Base-by-base conservation (phyloP, 1,139 yeast genomes). In the Yamadazyma conglobata region DNA sequence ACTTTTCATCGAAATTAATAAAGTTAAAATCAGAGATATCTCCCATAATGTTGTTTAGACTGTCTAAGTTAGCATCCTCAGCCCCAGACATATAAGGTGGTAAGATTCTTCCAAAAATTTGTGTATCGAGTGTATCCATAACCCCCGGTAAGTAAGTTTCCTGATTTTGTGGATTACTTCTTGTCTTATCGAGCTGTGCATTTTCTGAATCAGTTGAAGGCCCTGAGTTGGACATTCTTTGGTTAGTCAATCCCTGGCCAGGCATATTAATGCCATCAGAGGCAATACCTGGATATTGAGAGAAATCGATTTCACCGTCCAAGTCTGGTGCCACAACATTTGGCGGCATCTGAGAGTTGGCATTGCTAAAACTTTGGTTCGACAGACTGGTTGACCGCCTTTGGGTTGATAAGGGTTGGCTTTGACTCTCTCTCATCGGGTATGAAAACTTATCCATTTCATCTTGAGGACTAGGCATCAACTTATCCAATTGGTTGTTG, bases 51-150 rank as follows among this genome's bases (percentile, higher is more conserved):
- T 33, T 40, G 15, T 38, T 31, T 7, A 40, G 33, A 21, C 30
- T 35, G 12, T 41, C 43, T 23, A 35, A 35, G 22, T 37, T 39
- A n/a, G 39, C 28, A 13, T 40, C 41, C 22, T 41, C 38, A 8
- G 39, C 31, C 15, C 35, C 38, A 33, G 40, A 23, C 93, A 84
- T 84, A 48, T 84, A 85, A 1, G 94, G 93, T 4, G 95, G 95
- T 32, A 86, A 54, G 44, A 82, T 79, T 30, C 84, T 64, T 1
- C 95, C 95, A 60, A 87, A 86, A 10, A 87, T 70, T 50, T 85
- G 91, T 38, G 86, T 75, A 53, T 87, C 95, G 27, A 86, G 60
- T 44, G 80, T 82, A 53, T 86, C 95, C 67, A 86, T 80, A 12
- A 83, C 80, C 4, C 94, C 93, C 2, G 91, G 87, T 37, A 82